Conservation (phyloP, 306 rosid genomes). For the Sicyos baderoa region DNA sequence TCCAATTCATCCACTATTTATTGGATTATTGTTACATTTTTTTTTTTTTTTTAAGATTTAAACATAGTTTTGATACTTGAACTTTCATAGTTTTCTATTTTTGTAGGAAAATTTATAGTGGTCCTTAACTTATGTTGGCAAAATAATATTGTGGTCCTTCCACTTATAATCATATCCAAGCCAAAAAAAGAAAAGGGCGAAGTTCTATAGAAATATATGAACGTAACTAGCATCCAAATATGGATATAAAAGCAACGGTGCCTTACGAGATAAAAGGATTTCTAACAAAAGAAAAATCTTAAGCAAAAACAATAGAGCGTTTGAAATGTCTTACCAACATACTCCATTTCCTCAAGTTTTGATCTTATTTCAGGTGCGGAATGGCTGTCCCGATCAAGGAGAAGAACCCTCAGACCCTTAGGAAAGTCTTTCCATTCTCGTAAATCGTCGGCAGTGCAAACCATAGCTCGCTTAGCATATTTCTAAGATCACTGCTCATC, state of each 20-base stretch:
- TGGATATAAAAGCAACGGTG: neutral
- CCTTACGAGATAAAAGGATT: neutral
- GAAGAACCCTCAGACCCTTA: conserved; percentile 85
- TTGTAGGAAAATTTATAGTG: neutral
- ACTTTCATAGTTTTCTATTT: neutral
- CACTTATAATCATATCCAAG: neutral
- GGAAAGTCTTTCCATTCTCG: conserved; percentile 93
- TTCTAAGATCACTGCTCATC: conserved; percentile 44
- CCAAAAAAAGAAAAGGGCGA: neutral
- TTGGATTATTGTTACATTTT: neutral
- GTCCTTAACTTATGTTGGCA: neutral
- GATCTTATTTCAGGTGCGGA: conserved; percentile 63
- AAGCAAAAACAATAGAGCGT: conserved; percentile 19
- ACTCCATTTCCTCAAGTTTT: conserved; percentile 81
- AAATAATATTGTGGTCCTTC: neutral
- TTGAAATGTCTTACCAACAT: conserved; percentile 41
- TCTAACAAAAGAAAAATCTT: conserved; percentile 8
- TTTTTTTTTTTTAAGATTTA: neutral
- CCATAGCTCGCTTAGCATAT: conserved; percentile 99
- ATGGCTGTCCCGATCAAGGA: conserved; percentile 60
- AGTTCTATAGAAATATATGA: neutral
- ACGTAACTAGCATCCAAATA: conserved; percentile 2
- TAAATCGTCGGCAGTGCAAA: conserved; percentile 86
- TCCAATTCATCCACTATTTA: neutral
- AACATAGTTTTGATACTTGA: neutral